Evolutionary conservation across 2,329 filamentous ascomycete genomes (phyloP).

Genomic region (Seiridium unicorne): DNA sequence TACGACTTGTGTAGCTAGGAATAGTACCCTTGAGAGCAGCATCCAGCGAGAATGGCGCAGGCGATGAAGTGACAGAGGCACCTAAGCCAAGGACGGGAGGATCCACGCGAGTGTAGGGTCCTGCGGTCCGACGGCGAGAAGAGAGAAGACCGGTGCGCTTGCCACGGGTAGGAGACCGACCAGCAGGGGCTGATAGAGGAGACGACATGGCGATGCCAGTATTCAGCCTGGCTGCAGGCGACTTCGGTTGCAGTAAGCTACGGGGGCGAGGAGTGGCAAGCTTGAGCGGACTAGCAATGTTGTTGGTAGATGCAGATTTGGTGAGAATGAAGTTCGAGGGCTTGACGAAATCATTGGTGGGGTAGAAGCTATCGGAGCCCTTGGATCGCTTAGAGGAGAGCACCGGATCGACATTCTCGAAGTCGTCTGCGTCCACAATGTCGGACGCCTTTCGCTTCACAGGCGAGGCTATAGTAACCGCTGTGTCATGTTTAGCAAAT

Average conservation of each 20-base stretch:
- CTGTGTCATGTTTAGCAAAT: conserved; percentile 32
- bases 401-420: conserved; percentile 61
- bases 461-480: conserved; percentile 36
- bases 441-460: conserved; percentile 59
- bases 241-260: conserved; percentile 50
- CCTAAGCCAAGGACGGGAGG: conserved; percentile 58
- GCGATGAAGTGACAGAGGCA: conserved; percentile 34
- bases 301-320: conserved; percentile 36
- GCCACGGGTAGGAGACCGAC: conserved; percentile 72
- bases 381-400: conserved; percentile 60
- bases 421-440: conserved; percentile 48
- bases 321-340: conserved; percentile 44
- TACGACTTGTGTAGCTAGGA: conserved; percentile 54
- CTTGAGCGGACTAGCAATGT: conserved; percentile 26
- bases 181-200: conserved; percentile 67
- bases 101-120: conserved; percentile 67
- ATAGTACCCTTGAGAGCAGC: conserved; percentile 79
- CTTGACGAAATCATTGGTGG: conserved; percentile 47
- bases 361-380: conserved; percentile 36
- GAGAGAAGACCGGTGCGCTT: conserved; percentile 70
- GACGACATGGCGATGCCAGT: conserved; percentile 44
- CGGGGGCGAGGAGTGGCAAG: conserved; percentile 38
- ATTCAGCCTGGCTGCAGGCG: conserved; percentile 47
- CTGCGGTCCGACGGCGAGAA: conserved; percentile 63
- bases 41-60: conserved; percentile 78